Conservation (phyloP, 768 basidiomycete species). For the Postia placenta region DNA sequence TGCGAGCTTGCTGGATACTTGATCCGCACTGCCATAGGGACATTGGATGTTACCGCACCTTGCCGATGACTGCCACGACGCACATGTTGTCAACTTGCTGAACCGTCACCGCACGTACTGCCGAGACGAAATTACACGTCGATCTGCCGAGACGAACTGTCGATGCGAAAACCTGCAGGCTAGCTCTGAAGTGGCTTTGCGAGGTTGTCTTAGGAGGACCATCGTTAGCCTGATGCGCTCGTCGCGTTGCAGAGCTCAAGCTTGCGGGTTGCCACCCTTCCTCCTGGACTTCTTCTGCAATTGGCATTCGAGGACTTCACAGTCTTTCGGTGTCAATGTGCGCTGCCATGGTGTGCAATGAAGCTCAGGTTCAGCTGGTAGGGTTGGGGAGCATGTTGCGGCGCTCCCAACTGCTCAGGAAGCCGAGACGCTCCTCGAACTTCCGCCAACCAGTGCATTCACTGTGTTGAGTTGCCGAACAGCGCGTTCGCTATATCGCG, state of each 20-base stretch:
- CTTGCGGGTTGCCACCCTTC: background rate
- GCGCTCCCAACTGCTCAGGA: no score
- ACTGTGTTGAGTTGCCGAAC: no score
- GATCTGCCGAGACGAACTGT: background rate
- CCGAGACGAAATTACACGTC: background rate
- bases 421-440: no score
- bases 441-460: no score
- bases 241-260: background rate
- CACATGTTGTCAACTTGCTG: background rate
- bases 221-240: constrained; percentile 10
- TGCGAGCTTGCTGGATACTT: background rate
- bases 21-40: background rate
- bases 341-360: background rate
- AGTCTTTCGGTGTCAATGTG: constrained; percentile 1
- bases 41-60: constrained; percentile 2
- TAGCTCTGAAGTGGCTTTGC: background rate
- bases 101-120: background rate
- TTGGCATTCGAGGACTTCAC: constrained; percentile 2
- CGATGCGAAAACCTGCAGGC: background rate
- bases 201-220: constrained; percentile 10
- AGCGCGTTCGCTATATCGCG: no score
- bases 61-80: background rate
- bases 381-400: no score
- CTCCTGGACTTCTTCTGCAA: background rate
- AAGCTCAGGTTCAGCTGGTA: background rate